Evolutionary conservation across 257 asterid species (phyloP).

Genomic region (Solanum sitiens): DNA sequence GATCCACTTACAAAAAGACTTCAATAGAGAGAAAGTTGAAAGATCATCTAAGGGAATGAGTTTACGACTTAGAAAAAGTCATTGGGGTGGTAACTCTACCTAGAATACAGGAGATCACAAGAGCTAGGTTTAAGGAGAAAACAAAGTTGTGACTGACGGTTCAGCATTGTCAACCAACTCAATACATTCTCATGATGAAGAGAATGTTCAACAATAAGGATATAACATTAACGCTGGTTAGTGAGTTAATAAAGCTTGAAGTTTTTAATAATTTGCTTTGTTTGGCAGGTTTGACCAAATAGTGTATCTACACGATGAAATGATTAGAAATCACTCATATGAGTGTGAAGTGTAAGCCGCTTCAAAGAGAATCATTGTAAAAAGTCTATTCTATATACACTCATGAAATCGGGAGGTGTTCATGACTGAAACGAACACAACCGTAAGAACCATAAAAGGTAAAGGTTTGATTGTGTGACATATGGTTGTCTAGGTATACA

Average conservation of each 20-base stretch:
- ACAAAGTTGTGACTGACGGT: too few species aligned
- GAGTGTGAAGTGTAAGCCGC: neutral
- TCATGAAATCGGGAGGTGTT: neutral
- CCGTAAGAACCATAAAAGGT: neutral
- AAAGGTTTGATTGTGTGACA: neutral
- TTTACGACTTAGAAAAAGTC: neutral
- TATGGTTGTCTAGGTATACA: neutral
- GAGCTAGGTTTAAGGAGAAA: too few species aligned
- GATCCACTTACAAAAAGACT: neutral
- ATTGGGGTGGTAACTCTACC: neutral
- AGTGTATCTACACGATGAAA: neutral
- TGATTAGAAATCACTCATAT: neutral
- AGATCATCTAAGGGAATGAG: neutral
- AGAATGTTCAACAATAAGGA: too few species aligned
- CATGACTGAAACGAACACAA: neutral
- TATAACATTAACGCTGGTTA: too few species aligned
- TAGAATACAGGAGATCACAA: too few species aligned
- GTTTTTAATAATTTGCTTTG: neutral
- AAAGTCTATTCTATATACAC: neutral
- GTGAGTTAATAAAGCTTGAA: too few species aligned
- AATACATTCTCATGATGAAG: too few species aligned
- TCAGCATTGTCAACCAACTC: too few species aligned
- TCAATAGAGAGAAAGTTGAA: neutral
- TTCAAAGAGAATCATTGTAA: too few species aligned
- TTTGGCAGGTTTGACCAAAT: neutral